Conservation (phyloP, 2,329 filamentous ascomycete species). For the Monilinia fructicola region DNA sequence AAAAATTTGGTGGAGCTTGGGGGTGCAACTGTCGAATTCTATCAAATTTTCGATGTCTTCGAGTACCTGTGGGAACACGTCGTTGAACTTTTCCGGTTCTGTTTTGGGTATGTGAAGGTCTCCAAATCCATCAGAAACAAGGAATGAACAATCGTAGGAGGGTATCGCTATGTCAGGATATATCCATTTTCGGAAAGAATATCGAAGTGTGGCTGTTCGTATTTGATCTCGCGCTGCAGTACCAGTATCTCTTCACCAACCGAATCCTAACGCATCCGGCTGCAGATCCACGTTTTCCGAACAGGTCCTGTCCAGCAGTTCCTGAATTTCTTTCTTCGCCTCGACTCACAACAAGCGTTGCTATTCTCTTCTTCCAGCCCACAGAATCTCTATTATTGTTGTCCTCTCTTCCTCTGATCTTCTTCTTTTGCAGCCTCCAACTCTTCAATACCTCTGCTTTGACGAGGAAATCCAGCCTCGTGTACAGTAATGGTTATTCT, state of each 20-base stretch:
- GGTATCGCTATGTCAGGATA: slow-evolving; percentile 14
- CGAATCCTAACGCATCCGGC: neutral
- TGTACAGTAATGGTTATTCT: slow-evolving; percentile 15
- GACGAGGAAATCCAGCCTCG: slow-evolving; percentile 22
- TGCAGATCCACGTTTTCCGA: neutral
- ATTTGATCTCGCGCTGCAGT: neutral
- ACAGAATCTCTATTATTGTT: neutral
- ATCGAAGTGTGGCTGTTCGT: slow-evolving; percentile 12
- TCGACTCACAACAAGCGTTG: neutral
- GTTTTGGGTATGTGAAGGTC: neutral
- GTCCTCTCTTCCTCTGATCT: slow-evolving; percentile 7
- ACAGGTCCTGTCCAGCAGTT: slow-evolving; percentile 16
- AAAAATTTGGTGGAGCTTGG: neutral
- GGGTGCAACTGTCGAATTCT: neutral
- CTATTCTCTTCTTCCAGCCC: slow-evolving; percentile 1
- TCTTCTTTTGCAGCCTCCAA: neutral
- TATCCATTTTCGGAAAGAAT: slow-evolving; percentile 15
- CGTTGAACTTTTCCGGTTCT: slow-evolving; percentile 7
- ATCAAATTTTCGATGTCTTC: slow-evolving; percentile 5
- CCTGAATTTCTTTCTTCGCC: slow-evolving; percentile 2
- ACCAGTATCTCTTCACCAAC: neutral
- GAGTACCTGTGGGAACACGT: neutral
- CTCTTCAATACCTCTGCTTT: slow-evolving; percentile 8
- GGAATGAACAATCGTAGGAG: neutral
- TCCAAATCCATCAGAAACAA: slow-evolving; percentile 14